A percentile compares a stretch with the other conserved stretches of the same genome.
These are phyloP conservation scores for Entomortierella parvispora DNA, from an alignment of 192 early-diverging fungal species.

Conservation along the genomic window DNA sequence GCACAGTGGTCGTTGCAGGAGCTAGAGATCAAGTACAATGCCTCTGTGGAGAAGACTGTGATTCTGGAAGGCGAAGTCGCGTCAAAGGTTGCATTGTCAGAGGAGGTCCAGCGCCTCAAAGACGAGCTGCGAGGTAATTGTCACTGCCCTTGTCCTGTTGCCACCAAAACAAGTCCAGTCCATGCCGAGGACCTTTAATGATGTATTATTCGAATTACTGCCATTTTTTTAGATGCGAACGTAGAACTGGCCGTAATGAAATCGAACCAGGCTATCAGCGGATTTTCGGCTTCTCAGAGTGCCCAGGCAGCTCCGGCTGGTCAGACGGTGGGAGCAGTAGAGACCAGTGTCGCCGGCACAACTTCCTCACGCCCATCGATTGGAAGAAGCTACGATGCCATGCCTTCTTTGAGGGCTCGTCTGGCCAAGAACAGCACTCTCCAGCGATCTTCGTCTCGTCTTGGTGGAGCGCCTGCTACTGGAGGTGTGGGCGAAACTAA, in stretches of 20 bases:
- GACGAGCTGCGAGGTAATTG: conserved; percentile 73
- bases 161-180: not conserved
- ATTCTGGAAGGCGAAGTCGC: conserved; percentile 75
- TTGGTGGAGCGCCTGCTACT: not conserved
- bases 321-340: no score
- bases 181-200: not conserved
- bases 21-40: conserved; percentile 76
- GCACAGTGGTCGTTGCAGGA: conserved; percentile 73
- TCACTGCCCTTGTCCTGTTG: not conserved
- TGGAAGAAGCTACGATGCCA: conserved; percentile 47
- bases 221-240: conserved; percentile 57
- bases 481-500: not conserved
- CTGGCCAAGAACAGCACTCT: conserved; percentile 32
- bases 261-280: conserved; percentile 47
- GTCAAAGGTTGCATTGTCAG: conserved; percentile 71
- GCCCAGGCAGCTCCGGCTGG: no score
- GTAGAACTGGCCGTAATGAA: conserved; percentile 65
- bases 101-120: conserved; percentile 80
- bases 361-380: conserved; percentile 12
- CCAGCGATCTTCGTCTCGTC: conserved; percentile 28
- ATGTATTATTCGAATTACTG: conserved; percentile 4
- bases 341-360: conserved; percentile 3
- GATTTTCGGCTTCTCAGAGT: no score
- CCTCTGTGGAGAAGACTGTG: conserved; percentile 73
- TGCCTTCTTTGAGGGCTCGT: conserved; percentile 41